These are phyloP conservation scores for Pyrrhoderma lamaoense DNA, from an alignment of 1,284 basidiomycete species.

Conservation along the genomic window DNA sequence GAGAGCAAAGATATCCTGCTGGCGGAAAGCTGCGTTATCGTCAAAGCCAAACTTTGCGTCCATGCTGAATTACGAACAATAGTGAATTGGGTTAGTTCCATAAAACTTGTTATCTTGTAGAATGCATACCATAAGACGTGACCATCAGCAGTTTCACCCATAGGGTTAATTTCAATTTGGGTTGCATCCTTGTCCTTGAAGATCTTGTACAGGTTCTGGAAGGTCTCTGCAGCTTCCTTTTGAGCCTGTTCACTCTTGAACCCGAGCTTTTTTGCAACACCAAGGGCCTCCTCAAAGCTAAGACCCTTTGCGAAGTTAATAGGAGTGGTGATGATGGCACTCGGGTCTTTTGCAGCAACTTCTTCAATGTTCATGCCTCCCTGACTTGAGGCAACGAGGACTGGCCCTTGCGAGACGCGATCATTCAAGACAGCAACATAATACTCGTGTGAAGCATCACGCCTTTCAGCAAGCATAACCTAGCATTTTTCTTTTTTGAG, in stretches of 20 bases:
- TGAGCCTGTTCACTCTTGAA: slow-evolving; percentile 73
- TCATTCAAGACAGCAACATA: slow-evolving; percentile 98
- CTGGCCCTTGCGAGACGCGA: slow-evolving; percentile 82
- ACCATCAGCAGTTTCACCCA: slow-evolving; percentile 93
- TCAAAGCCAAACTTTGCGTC: slow-evolving; percentile 99
- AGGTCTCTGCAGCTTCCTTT: slow-evolving; percentile 85
- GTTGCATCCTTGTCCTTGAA: slow-evolving; percentile 99
- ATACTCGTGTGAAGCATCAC: slow-evolving; percentile 94
- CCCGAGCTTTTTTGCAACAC: slow-evolving; percentile 85
- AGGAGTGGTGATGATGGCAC: slow-evolving; percentile 93
- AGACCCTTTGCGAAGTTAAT: slow-evolving; percentile 88
- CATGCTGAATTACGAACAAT: slow-evolving; percentile 60
- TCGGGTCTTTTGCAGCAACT: slow-evolving; percentile 95
- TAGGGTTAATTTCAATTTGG: slow-evolving; percentile 99
- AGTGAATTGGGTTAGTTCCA: background rate
- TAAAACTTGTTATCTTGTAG: background rate
- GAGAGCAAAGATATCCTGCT: slow-evolving; percentile 84
- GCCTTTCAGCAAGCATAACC: slow-evolving; percentile 98
- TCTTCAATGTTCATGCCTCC: slow-evolving; percentile 99
- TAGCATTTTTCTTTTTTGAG: slow-evolving; percentile 26
- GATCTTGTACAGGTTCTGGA: slow-evolving; percentile 91
- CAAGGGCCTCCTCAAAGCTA: slow-evolving; percentile 64
- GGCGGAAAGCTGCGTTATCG: slow-evolving; percentile 98
- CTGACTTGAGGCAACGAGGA: slow-evolving; percentile 90
- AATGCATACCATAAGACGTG: slow-evolving; percentile 79